Evolutionary conservation across 306 rosid genomes (phyloP), one percentile per base, ranked within the genome.

Genomic region (Betula pendula): DNA sequence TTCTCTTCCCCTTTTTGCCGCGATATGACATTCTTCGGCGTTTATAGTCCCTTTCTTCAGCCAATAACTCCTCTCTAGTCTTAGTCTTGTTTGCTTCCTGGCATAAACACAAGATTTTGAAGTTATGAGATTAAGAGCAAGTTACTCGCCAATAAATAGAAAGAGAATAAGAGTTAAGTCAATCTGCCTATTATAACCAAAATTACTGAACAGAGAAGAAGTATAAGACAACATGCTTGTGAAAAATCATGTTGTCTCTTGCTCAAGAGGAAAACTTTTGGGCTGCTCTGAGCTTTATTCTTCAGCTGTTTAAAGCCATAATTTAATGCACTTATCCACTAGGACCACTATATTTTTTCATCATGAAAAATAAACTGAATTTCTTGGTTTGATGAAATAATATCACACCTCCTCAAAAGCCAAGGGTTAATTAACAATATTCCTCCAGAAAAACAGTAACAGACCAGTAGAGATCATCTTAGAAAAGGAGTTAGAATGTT

Each of bases 1-100:
- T 80, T 72, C 91, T 83, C 82, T 90, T 94, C 72, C 75, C 79
- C 86, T 92, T 95, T 90, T 90, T 92, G 65, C 96, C 98, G 80
- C 98, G 97, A 77, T 95, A 95, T 66, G 98, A 89, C 96, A 89
- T 95, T 77, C 97, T 90, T 77, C 97, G 88, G 49, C 98, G 90
- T 82, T 95, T 95, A 87, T 88, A 90, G 84, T 95, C 98, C 82
- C 98, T 90, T 84, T 92, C 96, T 83, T 95, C 97, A 75, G 97
- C 98, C 22, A 95, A 83, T 79, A 95, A 75, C 79, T 95, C 98
- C 84, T 95, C 98, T 45, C 82, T 80, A 59, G 97, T 95, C 86
- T 92, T 95, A 70, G 69, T 78, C 86, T 80, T 89, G 73, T 49
- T 62, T 24, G 86, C 13, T 73, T 82, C 98, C 98, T 95, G 62